Conservation (phyloP, 257 asterid species). For the Solanum ahanhuiri region DNA sequence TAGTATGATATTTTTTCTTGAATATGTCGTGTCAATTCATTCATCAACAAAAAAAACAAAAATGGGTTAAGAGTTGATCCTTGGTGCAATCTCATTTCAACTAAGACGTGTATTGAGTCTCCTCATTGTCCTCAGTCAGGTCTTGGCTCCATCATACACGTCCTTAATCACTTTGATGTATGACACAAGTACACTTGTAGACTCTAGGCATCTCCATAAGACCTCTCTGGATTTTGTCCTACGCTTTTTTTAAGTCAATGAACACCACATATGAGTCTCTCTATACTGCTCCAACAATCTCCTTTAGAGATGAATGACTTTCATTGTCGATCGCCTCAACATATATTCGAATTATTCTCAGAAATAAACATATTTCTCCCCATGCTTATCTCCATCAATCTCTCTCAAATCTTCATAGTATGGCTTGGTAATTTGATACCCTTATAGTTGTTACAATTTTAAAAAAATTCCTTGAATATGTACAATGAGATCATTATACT, state of each 20-base stretch:
- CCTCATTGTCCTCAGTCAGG: background rate
- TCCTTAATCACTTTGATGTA: background rate
- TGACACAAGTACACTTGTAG: background rate
- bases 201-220: background rate
- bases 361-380: background rate
- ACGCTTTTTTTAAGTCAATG: background rate
- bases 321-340: too few relatives aligned
- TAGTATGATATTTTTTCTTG: background rate
- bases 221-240: background rate
- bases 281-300: background rate
- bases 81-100: background rate
- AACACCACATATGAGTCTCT: background rate
- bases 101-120: background rate
- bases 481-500: background rate
- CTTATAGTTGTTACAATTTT: background rate
- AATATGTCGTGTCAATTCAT: background rate
- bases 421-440: background rate
- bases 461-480: background rate
- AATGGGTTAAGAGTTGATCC: background rate
- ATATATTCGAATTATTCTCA: background rate
- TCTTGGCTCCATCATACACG: background rate
- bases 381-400: background rate
- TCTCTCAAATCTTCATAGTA: background rate
- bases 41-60: background rate
- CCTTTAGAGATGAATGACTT: background rate